Evolutionary conservation across 2,329 filamentous ascomycete genomes (phyloP).

Genomic region (Fusarium udum): DNA sequence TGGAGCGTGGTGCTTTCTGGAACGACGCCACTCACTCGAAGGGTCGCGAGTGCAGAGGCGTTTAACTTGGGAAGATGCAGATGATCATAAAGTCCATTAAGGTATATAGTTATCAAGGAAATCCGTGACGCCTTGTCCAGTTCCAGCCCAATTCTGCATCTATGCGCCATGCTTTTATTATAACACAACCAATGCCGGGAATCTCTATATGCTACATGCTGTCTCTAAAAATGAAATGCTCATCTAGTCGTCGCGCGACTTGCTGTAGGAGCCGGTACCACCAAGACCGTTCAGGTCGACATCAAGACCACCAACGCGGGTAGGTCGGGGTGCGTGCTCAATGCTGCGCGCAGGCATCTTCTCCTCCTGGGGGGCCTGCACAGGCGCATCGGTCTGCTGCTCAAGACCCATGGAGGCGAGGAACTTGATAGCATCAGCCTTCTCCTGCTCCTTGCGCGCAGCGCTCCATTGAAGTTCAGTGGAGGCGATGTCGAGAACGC

Average conservation of each 20-base stretch:
- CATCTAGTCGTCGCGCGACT: constrained; percentile 14
- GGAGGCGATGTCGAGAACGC: constrained; percentile 76
- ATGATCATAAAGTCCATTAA: constrained; percentile 17
- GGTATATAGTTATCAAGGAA: constrained; percentile 7
- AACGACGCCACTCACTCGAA: too few relatives aligned
- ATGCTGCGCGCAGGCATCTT: constrained; percentile 15
- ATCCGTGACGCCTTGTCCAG: constrained; percentile 12
- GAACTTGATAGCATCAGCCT: constrained; percentile 63
- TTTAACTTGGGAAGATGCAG: too few relatives aligned
- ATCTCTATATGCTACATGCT: constrained; percentile 31
- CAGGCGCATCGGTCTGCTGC: constrained; percentile 29
- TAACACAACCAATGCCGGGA: constrained; percentile 15
- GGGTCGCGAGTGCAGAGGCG: too few relatives aligned
- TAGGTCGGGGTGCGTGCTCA: constrained; percentile 4
- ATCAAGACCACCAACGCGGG: constrained; percentile 19
- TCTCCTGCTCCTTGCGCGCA: constrained; percentile 63
- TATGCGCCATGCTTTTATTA: constrained; percentile 22
- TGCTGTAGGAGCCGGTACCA: constrained; percentile 17
- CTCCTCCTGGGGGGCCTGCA: constrained; percentile 9
- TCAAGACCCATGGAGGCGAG: constrained; percentile 57
- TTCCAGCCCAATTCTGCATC: background rate
- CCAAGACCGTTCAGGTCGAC: constrained; percentile 30
- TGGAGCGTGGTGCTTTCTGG: too few relatives aligned
- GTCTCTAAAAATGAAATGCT: background rate
- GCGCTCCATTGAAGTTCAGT: constrained; percentile 73